A percentile compares a stretch with the other conserved stretches of the same genome.
These are phyloP conservation scores for Phaeotremella fagi DNA, from an alignment of 768 basidiomycete genomes.

Conservation along the genomic window DNA sequence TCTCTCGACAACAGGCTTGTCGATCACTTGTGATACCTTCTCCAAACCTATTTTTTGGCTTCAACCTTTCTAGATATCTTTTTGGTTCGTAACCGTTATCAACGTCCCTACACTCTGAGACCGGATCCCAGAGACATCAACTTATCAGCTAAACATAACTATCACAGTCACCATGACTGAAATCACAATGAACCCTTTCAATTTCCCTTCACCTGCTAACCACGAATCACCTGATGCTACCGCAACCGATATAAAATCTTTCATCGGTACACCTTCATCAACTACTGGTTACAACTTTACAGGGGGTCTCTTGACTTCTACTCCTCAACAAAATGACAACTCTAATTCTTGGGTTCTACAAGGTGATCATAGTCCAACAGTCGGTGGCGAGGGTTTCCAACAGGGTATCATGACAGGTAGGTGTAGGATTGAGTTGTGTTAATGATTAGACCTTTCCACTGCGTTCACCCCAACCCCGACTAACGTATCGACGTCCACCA, in stretches of 20 bases:
- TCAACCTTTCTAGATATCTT: no score
- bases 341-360: not conserved
- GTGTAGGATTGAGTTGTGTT: not conserved
- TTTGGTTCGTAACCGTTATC: no score
- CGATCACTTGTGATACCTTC: no score
- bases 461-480: not conserved
- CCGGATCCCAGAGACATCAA: not conserved
- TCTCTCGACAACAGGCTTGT: no score
- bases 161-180: no score
- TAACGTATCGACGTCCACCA: no score
- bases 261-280: not conserved
- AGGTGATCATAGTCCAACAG: not conserved
- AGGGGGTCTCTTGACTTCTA: not conserved
- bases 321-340: not conserved
- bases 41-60: no score
- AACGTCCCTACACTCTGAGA: no score
- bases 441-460: not conserved
- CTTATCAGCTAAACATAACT: no score
- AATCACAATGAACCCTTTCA: not conserved
- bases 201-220: not conserved
- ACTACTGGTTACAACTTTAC: not conserved
- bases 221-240: not conserved
- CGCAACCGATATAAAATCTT: not conserved
- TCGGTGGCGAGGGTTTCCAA: not conserved
- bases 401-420: not conserved